Percentiles rank a stretch among this genome's conserved stretches.
Conservation (phyloP, 306 rosid genomes). For the Leucaena leucocephala region DNA sequence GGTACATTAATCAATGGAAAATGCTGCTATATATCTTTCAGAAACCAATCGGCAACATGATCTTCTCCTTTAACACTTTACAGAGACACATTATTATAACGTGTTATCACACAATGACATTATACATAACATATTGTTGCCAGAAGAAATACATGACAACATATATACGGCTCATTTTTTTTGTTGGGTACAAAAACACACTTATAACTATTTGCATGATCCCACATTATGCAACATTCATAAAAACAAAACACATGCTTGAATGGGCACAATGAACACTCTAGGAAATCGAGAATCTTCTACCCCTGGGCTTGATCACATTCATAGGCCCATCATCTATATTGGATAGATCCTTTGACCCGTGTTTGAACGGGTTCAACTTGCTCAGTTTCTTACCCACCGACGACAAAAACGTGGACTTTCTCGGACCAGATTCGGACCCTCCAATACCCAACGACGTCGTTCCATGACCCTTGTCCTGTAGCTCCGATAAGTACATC, state of each 20-base stretch:
- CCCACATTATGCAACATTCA: not conserved
- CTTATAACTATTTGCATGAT: too few relatives aligned
- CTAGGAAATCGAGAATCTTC: slow-evolving; percentile 85
- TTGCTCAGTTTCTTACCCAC: slow-evolving; percentile 73
- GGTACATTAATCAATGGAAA: too few relatives aligned
- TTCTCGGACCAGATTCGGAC: slow-evolving; percentile 18
- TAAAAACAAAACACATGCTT: too few relatives aligned
- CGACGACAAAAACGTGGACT: slow-evolving; percentile 64
- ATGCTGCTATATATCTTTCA: too few relatives aligned
- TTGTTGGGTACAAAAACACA: too few relatives aligned
- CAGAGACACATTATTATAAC: too few relatives aligned
- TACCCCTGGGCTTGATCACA: slow-evolving; percentile 68
- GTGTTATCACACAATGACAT: not conserved
- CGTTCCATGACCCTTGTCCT: slow-evolving; percentile 41
- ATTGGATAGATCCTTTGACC: slow-evolving; percentile 67
- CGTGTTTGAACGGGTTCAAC: slow-evolving; percentile 79
- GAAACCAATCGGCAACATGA: too few relatives aligned
- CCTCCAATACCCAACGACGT: slow-evolving; percentile 32
- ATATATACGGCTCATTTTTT: too few relatives aligned
- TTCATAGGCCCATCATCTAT: slow-evolving; percentile 57
- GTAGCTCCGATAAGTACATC: slow-evolving; percentile 59
- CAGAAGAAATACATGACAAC: not conserved
- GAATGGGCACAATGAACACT: too few relatives aligned
- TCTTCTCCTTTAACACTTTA: not conserved
- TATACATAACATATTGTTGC: not conserved